These are phyloP conservation scores for Globisporangium solare DNA, from an alignment of 352 stramenopile species.

Conservation along the genomic window DNA sequence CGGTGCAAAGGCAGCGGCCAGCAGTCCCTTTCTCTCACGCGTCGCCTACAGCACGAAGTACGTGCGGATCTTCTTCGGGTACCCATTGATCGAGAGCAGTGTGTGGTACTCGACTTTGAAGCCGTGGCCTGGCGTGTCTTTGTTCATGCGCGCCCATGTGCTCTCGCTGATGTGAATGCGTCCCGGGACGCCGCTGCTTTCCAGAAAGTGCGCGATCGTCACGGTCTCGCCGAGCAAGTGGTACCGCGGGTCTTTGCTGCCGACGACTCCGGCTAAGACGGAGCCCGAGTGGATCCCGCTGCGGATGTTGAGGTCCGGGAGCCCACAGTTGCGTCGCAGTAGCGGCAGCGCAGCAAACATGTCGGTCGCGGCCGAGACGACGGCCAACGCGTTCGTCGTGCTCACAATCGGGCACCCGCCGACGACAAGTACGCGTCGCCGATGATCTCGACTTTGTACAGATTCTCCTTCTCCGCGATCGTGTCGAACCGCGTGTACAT, in stretches of 20 bases:
- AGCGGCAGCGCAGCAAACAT: slow-evolving; percentile 63
- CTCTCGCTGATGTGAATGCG: slow-evolving; percentile 82
- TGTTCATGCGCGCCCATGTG: slow-evolving; percentile 80
- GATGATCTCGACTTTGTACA: slow-evolving; percentile 91
- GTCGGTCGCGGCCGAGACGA: slow-evolving; percentile 70
- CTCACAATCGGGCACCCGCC: slow-evolving; percentile 60
- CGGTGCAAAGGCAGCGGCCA: too few relatives aligned
- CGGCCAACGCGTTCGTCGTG: slow-evolving; percentile 57
- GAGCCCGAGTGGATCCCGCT: slow-evolving; percentile 84
- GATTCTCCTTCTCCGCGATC: slow-evolving; percentile 76
- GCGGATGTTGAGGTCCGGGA: slow-evolving; percentile 79
- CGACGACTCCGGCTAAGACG: slow-evolving; percentile 80
- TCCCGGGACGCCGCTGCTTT: slow-evolving; percentile 69
- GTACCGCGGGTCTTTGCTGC: slow-evolving; percentile 77
- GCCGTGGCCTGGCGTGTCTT: slow-evolving; percentile 65
- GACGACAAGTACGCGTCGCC: slow-evolving; percentile 84
- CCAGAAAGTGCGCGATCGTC: slow-evolving; percentile 78
- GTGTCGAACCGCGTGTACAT: slow-evolving; percentile 88
- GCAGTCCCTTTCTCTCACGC: neutral
- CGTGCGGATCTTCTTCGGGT: slow-evolving; percentile 72
- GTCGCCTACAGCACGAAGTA: slow-evolving; percentile 61
- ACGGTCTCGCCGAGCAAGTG: slow-evolving; percentile 85
- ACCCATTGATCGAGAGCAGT: slow-evolving; percentile 67
- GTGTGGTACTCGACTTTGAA: slow-evolving; percentile 87
- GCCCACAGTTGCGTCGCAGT: slow-evolving; percentile 64